Percentiles rank a stretch among this genome's conserved stretches.
Evolutionary conservation across 768 basidiomycete species (phyloP).

Genomic region (Cystofilobasidium capitatum): DNA sequence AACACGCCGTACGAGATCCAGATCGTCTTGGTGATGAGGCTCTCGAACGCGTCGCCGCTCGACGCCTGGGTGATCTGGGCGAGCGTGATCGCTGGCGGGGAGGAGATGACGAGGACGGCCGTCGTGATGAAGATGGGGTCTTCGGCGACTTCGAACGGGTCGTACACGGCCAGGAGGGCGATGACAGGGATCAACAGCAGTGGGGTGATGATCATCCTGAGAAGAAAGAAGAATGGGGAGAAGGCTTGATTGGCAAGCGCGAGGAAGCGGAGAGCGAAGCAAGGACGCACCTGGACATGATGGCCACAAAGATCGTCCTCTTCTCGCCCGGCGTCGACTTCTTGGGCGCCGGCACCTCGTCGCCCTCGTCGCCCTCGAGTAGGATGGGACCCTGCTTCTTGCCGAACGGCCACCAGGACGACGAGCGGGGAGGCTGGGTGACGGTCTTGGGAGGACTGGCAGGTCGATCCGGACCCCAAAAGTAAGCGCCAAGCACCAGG

Average conservation of each 20-base stretch:
- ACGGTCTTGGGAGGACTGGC: neutral
- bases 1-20: constrained; percentile 86
- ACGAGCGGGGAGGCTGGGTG: neutral
- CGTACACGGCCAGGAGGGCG: constrained; percentile 48
- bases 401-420: neutral
- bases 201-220: constrained; percentile 77
- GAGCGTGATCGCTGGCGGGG: constrained; percentile 44
- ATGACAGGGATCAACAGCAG: constrained; percentile 66
- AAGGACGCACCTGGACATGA: constrained; percentile 45
- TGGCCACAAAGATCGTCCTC: constrained; percentile 68
- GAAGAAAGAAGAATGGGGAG: neutral
- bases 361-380: neutral
- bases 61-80: constrained; percentile 78
- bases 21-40: constrained; percentile 79
- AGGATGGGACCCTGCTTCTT: neutral
- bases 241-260: neutral
- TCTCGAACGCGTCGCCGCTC: constrained; percentile 78
- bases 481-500: constrained; percentile 71
- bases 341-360: neutral
- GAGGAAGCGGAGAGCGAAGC: neutral
- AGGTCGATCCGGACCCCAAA: constrained; percentile 15
- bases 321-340: constrained; percentile 53
- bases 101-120: constrained; percentile 62
- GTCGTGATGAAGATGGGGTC: constrained; percentile 57
- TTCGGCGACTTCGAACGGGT: constrained; percentile 39